Percentiles rank a stretch among this genome's conserved stretches.
Evolutionary conservation across 2,329 filamentous ascomycete genomes (phyloP).

Genomic region (Diatrype stigma): DNA sequence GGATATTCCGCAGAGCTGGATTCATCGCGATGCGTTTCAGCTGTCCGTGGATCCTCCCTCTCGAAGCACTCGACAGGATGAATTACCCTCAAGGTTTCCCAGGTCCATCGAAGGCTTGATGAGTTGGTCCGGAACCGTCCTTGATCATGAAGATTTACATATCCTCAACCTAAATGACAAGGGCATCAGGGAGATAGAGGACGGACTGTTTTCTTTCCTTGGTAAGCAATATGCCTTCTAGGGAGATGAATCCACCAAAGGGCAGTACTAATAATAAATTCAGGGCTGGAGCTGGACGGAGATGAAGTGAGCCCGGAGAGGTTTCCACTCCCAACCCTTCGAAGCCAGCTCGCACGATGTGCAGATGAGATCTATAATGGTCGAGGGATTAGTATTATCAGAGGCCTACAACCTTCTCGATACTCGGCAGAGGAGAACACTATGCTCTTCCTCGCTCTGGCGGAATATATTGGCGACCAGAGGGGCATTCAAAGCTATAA

Average conservation of each 20-base stretch:
- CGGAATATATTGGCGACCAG: slow-evolving; percentile 51
- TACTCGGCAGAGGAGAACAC: slow-evolving; percentile 52
- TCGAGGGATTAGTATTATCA: slow-evolving; percentile 49
- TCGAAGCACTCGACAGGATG: neutral
- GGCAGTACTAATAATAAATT: slow-evolving; percentile 1
- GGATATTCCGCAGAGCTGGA: neutral
- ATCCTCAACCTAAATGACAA: slow-evolving; percentile 13
- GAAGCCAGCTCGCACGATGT: slow-evolving; percentile 28
- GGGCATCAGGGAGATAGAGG: slow-evolving; percentile 20
- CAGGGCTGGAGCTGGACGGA: slow-evolving; percentile 31
- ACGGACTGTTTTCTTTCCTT: slow-evolving; percentile 21
- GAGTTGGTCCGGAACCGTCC: slow-evolving; percentile 15
- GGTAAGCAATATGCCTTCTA: slow-evolving; percentile 12
- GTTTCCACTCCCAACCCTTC: slow-evolving; percentile 38
- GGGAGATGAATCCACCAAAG: no score
- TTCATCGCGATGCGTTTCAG: neutral
- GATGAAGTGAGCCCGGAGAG: slow-evolving; percentile 32
- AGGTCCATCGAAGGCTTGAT: slow-evolving; percentile 10
- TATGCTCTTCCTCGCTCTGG: slow-evolving; percentile 52
- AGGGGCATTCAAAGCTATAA: slow-evolving; percentile 47
- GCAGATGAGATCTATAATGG: slow-evolving; percentile 36
- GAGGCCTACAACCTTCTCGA: slow-evolving; percentile 44
- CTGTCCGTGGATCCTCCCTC: neutral
- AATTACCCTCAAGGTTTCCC: slow-evolving; percentile 16
- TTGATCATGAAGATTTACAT: slow-evolving; percentile 9